phyloP scores from a whole-genome alignment of 208 protist genomes.

The Leishmania amazonensis region DNA sequence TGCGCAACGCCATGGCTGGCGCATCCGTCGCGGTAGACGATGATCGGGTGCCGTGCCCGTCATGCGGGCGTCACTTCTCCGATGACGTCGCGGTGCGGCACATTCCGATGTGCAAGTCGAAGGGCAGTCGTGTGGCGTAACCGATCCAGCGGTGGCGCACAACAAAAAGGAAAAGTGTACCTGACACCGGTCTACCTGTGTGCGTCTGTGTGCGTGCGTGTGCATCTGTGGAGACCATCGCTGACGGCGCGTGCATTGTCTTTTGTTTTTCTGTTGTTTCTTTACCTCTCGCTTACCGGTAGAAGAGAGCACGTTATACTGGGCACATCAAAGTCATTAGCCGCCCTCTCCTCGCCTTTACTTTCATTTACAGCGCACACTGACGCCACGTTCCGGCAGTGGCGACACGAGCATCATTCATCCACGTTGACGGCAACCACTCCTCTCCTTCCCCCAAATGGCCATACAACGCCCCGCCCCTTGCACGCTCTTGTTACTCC shows the following conservation, averaged over 20 bases:
- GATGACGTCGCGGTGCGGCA: conserved; percentile 43
- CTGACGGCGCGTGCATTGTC: neutral
- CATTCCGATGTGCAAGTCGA: conserved; percentile 40
- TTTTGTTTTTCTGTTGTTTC: neutral
- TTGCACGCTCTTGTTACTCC: neutral
- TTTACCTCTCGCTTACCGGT: no score
- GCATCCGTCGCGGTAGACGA: conserved; percentile 27
- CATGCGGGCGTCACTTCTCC: conserved; percentile 52
- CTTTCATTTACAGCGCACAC: neutral
- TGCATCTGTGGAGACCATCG: neutral
- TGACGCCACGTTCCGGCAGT: neutral
- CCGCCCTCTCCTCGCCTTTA: neutral
- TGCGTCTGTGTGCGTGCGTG: neutral
- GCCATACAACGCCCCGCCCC: neutral
- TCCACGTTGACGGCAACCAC: neutral
- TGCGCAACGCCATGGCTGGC: conserved; percentile 37
- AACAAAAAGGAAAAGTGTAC: no score
- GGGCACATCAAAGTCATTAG: neutral
- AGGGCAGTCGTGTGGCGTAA: conserved; percentile 14
- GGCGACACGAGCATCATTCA: neutral
- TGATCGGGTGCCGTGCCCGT: conserved; percentile 52
- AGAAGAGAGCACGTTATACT: neutral
- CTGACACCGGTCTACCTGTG: neutral
- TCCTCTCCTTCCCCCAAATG: neutral
- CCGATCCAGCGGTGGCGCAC: neutral